These are phyloP conservation scores for Myxozyma neotropica DNA, from an alignment of 805 yeast species.

Conservation along the genomic window DNA sequence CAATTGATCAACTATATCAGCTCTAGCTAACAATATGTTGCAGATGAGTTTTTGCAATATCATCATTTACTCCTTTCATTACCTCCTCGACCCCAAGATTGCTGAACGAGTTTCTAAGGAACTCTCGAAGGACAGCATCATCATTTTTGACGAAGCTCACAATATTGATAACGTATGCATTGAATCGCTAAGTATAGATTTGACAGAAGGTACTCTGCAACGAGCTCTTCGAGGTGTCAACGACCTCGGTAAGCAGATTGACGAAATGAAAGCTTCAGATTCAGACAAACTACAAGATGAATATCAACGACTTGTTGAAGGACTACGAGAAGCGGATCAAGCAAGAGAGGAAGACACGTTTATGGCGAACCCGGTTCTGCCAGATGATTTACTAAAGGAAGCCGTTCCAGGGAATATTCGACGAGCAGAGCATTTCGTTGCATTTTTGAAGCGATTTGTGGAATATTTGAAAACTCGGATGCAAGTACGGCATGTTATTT, in stretches of 20 bases:
- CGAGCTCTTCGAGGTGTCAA: constrained; percentile 86
- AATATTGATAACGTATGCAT: constrained; percentile 96
- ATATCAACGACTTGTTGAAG: constrained; percentile 87
- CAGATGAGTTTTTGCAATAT: constrained; percentile 68
- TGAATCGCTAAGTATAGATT: constrained; percentile 86
- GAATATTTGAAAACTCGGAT: constrained; percentile 92
- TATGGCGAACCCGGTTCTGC: constrained; percentile 84
- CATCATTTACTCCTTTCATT: constrained; percentile 94
- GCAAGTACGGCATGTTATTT: constrained; percentile 95
- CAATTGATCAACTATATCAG: constrained; percentile 18
- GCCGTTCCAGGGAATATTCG: constrained; percentile 97
- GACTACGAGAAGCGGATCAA: constrained; percentile 78
- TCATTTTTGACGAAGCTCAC: constrained; percentile 98
- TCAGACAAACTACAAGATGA: constrained; percentile 84
- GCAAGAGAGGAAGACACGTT: constrained; percentile 64
- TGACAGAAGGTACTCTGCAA: constrained; percentile 86
- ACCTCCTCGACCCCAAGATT: constrained; percentile 93
- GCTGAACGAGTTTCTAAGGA: constrained; percentile 94
- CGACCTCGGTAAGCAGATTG: constrained; percentile 76
- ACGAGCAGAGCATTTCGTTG: constrained; percentile 94
- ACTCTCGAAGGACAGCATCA: constrained; percentile 86
- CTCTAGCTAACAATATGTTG: background rate
- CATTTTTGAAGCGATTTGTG: constrained; percentile 87
- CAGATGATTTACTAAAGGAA: constrained; percentile 82
- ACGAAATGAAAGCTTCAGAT: constrained; percentile 79